Conservation (phyloP, 306 rosid species). For the Biancaea sappan region DNA sequence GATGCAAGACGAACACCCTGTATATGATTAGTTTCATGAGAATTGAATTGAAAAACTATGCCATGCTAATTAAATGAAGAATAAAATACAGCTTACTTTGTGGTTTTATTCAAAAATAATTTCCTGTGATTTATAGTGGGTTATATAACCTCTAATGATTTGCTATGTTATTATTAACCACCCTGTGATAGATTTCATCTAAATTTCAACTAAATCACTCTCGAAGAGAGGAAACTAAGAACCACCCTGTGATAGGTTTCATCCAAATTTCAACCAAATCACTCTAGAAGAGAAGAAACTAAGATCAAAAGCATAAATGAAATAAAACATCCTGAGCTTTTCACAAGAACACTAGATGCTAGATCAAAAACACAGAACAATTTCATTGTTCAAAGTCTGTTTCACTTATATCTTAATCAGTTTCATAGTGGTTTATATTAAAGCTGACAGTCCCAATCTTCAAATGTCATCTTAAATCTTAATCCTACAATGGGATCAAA, state of each 20-base stretch:
- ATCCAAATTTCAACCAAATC: neutral
- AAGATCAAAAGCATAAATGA: neutral
- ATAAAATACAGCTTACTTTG: neutral
- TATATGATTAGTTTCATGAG: slow-evolving; percentile 25
- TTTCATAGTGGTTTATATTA: neutral
- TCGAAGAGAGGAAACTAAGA: too few species aligned
- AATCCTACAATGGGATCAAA: neutral
- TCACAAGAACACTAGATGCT: neutral
- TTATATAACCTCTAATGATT: neutral
- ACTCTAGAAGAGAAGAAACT: neutral
- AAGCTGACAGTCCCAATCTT: neutral
- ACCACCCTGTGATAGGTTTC: neutral
- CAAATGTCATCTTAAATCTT: neutral
- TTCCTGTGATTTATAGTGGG: neutral
- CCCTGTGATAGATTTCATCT: neutral
- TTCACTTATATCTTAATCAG: neutral
- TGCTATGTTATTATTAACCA: neutral
- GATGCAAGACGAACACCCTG: slow-evolving; percentile 65
- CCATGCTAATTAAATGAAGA: neutral
- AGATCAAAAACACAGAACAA: neutral
- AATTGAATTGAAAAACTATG: slow-evolving; percentile 28
- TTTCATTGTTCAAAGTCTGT: neutral
- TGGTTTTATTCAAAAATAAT: neutral
- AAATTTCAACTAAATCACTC: neutral
- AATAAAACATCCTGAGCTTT: neutral